phyloP scores from a whole-genome alignment of 2,329 filamentous ascomycete genomes.

The Ophiostoma sp. region DNA sequence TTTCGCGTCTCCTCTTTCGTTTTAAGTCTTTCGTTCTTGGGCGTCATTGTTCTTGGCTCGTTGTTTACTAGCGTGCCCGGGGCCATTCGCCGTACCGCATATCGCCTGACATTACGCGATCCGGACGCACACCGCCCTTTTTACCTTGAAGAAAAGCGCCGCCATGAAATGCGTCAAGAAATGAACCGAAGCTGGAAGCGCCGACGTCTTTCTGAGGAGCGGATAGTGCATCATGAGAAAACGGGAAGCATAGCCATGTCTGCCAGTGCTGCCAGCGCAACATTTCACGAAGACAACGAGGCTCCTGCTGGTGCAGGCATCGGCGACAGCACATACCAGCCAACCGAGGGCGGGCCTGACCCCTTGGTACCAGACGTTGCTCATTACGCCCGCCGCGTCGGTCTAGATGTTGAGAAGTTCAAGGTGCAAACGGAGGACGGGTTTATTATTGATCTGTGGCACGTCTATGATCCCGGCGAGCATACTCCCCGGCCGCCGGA shows the following conservation, averaged over 20 bases:
- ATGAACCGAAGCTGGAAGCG: conserved; percentile 59
- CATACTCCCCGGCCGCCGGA: conserved; percentile 49
- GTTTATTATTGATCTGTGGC: conserved; percentile 84
- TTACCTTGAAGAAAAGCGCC: conserved; percentile 62
- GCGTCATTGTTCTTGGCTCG: conserved; percentile 68
- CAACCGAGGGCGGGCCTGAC: conserved; percentile 75
- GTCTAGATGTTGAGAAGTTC: conserved; percentile 76
- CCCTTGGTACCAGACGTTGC: conserved; percentile 69
- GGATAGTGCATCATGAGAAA: conserved; percentile 24
- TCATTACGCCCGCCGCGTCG: conserved; percentile 83
- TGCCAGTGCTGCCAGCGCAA: conserved; percentile 1
- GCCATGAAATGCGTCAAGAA: conserved; percentile 51
- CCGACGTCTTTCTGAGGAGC: conserved; percentile 35
- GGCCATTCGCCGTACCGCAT: conserved; percentile 44
- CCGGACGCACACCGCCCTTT: conserved; percentile 61
- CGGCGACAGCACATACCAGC: conserved; percentile 50
- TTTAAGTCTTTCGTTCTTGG: conserved; percentile 71
- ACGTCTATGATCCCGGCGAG: conserved; percentile 78
- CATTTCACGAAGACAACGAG: conserved; percentile 37
- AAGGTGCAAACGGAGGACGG: conserved; percentile 90
- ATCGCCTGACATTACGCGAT: conserved; percentile 53
- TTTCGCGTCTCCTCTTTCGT: conserved; percentile 67
- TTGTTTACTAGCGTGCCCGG: conserved; percentile 60
- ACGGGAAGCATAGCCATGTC: background rate
- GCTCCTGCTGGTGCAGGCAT: conserved; percentile 29